Base-by-base conservation (phyloP, 1,284 basidiomycete genomes). In the Malassezia psittaci region DNA sequence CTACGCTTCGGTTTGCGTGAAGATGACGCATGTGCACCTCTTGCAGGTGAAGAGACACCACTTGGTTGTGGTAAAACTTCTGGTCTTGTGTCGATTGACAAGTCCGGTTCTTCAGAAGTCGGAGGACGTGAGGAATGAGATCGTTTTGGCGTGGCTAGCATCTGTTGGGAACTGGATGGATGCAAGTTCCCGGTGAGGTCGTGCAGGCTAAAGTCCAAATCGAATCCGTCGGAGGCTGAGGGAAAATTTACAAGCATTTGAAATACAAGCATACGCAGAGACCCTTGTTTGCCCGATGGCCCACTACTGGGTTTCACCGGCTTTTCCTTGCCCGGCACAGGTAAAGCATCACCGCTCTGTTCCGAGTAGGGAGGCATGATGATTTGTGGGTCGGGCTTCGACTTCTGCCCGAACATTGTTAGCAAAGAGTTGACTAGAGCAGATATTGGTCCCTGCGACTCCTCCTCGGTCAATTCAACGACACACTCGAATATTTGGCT, bases 241-340 rank as follows among this genome's bases (percentile, higher is more conserved):
- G 54, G 36, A 35, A 56, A 56, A 5, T 21, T 13, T 2, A 56
- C 49, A 3, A 46, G 8, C 43, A 56, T 16, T 8, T 39, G 40
- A 18, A 45, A 56, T 15, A 51, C 54, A 15, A 56, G 48, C 48
- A 51, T 51, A 11, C 16, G 21, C 5, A 56, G 38, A 0, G 42
- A 45, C 7, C 54, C 54, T 16, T 51, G 54, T 19, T 51, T 45
- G 5, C 54, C 54, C 9, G 54, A 56, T 15, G 54, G 54, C 11
- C 54, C 54, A 38, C 54, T 56, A n/a, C 54, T 51, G 7, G 54
- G 54, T n/a, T 21, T 29, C n/a, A 49, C 54, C 1, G 54, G 16
- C 19, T 39, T 33, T 36, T 56, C 48, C 33, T 41, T 51, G 13
- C 48, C 54, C 43, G 35, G 43, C 36, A 16, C 40, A 9, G 8